Conservation (phyloP, 768 basidiomycete genomes). For the Hygrophorus pudorinus region DNA sequence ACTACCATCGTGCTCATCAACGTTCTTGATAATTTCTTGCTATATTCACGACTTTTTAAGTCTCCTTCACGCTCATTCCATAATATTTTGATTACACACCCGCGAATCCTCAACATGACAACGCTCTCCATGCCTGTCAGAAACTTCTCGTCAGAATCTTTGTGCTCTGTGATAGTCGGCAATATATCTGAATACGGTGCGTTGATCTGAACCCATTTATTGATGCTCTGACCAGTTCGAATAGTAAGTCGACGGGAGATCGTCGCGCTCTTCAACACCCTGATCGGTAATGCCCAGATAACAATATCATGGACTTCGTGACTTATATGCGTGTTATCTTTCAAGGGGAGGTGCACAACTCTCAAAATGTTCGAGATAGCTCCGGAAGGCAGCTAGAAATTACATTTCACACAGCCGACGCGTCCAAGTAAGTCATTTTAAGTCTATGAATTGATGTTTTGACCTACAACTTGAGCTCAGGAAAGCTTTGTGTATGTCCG, state of each 20-base stretch:
- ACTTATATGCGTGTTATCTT: background rate
- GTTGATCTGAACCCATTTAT: conserved; percentile 4
- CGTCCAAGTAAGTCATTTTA: conserved; percentile 34
- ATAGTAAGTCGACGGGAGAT: conserved; percentile 32
- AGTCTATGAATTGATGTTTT: background rate
- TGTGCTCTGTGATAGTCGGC: conserved; percentile 37
- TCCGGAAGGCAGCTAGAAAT: conserved; percentile 29
- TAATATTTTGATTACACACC: background rate
- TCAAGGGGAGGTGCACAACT: conserved; percentile 42
- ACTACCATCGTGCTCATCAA: no score
- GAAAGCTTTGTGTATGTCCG: conserved; percentile 59
- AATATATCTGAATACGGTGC: conserved; percentile 34
- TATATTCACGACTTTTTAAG: no score
- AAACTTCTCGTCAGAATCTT: conserved; percentile 26
- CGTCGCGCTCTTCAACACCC: conserved; percentile 42
- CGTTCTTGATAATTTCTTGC: no score
- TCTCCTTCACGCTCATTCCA: no score
- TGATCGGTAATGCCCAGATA: conserved; percentile 36
- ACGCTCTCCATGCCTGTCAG: conserved; percentile 13
- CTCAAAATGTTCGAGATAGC: conserved; percentile 28
- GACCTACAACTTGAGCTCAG: conserved; percentile 21
- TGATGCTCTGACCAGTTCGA: conserved; percentile 13
- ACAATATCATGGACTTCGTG: background rate
- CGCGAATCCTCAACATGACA: conserved; percentile 5
- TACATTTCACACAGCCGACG: conserved; percentile 41